Evolutionary conservation across 176 grass and related monocot species (phyloP).

Genomic region (Zoysia japonica): DNA sequence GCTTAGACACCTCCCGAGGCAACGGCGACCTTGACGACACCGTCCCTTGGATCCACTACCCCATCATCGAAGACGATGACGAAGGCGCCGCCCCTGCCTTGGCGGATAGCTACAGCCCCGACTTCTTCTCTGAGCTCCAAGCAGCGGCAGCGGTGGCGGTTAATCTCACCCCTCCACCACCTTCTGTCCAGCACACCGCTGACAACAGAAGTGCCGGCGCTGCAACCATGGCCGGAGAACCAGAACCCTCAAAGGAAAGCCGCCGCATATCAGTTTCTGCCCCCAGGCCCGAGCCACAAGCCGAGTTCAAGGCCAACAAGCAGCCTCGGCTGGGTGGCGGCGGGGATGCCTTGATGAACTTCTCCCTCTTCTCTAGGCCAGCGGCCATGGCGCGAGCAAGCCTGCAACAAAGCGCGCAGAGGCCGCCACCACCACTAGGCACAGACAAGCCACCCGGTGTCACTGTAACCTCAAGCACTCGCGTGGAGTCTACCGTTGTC

Average conservation of each 20-base stretch:
- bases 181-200: slow-evolving; percentile 34
- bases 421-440: slow-evolving; percentile 31
- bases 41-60: slow-evolving; percentile 52
- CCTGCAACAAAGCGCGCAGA: slow-evolving; percentile 49
- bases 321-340: slow-evolving; percentile 26
- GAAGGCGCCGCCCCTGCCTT: slow-evolving; percentile 20
- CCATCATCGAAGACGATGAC: slow-evolving; percentile 45
- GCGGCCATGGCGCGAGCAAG: slow-evolving; percentile 47
- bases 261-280: slow-evolving; percentile 21
- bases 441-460: slow-evolving; percentile 43
- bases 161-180: slow-evolving; percentile 29
- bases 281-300: slow-evolving; percentile 30
- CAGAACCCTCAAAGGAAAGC: slow-evolving; percentile 33
- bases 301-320: slow-evolving; percentile 22
- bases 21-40: slow-evolving; percentile 42
- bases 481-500: slow-evolving; percentile 40
- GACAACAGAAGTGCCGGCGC: slow-evolving; percentile 9
- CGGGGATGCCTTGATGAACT: slow-evolving; percentile 48
- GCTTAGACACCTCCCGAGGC: slow-evolving; percentile 23
- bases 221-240: slow-evolving; percentile 20
- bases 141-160: slow-evolving; percentile 19
- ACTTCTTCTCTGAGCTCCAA: slow-evolving; percentile 60
- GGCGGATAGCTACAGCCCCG: slow-evolving; percentile 26
- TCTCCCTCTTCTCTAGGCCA: slow-evolving; percentile 55
- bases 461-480: slow-evolving; percentile 39